phyloP scores from a whole-genome alignment of 129 eudicot species.

The Ambrosia trifida region DNA sequence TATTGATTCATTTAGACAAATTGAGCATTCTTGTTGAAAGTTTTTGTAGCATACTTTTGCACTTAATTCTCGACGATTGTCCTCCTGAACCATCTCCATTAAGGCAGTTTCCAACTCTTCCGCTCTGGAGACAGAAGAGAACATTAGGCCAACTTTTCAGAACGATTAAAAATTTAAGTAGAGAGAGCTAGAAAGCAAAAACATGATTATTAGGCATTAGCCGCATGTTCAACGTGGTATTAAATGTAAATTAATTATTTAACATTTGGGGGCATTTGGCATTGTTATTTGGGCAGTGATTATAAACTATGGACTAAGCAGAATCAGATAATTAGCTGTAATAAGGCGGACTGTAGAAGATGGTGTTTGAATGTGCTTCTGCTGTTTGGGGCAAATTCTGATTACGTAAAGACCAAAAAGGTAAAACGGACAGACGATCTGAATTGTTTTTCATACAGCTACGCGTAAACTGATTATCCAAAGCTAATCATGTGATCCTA shows the following conservation, averaged over 20 bases:
- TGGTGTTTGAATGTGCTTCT: neutral
- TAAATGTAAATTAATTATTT: neutral
- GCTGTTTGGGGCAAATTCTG: neutral
- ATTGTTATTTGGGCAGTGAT: neutral
- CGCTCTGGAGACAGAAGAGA: slow-evolving; percentile 54
- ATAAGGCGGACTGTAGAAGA: neutral
- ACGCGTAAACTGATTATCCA: too few species aligned
- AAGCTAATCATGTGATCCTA: too few species aligned
- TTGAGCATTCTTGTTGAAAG: neutral
- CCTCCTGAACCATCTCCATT: slow-evolving; percentile 98
- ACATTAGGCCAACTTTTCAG: slow-evolving; percentile 6
- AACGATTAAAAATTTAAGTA: slow-evolving; percentile 12
- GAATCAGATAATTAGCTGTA: neutral
- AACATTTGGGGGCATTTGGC: neutral
- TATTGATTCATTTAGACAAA: neutral
- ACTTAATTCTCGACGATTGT: slow-evolving; percentile 88
- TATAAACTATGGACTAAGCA: neutral
- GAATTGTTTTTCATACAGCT: too few species aligned
- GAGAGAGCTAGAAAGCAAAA: neutral
- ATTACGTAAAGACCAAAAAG: neutral
- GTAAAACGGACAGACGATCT: neutral
- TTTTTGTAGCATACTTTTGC: slow-evolving; percentile 58
- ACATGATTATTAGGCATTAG: neutral
- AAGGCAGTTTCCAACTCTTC: slow-evolving; percentile 97
- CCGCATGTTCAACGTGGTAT: neutral